Evolutionary conservation across 2,329 filamentous ascomycete genomes (phyloP), one percentile per base, ranked within the genome.

Genomic region (Colletotrichum sublineola): DNA sequence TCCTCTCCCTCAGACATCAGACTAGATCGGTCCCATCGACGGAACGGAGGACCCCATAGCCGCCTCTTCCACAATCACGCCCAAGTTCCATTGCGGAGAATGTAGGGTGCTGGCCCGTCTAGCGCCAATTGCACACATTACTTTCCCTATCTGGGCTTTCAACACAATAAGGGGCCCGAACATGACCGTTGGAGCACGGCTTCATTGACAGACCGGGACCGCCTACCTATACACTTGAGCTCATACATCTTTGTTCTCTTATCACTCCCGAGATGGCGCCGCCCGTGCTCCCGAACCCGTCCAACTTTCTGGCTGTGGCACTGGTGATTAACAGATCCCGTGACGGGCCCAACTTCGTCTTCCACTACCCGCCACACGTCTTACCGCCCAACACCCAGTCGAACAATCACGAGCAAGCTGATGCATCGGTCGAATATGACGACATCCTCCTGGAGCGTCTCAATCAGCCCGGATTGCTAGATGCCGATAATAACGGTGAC

Each of bases 291-390:
- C 85, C 89, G 67, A 88, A 84, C 78, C 79, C 82, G 46, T 85
- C 87, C 75, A 90, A 89, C 78, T 87, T 90, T 75, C 81, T 95
- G 63, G 93, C 91, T 53, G 90, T 96, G 69, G 90, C 94, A 63
- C 88, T 96, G 50, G 90, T 95, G 75, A 90, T 94, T 77, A 90
- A 90, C 77, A 89, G 93, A 75, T 93, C 93, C 44, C 90, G 92
- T 75, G 92, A 94, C 76, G 94, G 94, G 20, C 93, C 94, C 38
- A 90, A 91, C 75, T 92, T 96, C 77, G 92, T 96, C 77, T 97
- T 95, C 81, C 94, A 97, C 81, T 96, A 96, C 78, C 94, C 94
- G n/a, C 88, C 91, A n/a, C 80, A 84, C 58, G 85, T 89, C 55
- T 79, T 78, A 11, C 79, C 76, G 82, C 84, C 77, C 81, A 86